Evolutionary conservation across 441 rosid genomes (phyloP).

Genomic region (Isatis lusitanica): DNA sequence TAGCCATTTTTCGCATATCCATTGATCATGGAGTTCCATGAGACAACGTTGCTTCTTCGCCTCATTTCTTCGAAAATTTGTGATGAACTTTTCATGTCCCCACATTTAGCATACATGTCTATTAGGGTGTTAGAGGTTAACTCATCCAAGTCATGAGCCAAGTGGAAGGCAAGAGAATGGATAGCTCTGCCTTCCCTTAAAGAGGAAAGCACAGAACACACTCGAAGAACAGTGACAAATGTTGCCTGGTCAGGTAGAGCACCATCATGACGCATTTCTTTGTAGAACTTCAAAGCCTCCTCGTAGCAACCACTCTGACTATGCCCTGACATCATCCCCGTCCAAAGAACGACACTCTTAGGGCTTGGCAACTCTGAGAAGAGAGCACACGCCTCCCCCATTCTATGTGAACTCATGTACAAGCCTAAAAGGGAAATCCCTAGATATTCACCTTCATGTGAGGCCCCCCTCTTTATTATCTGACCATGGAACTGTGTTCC

Average conservation of each 20-base stretch:
- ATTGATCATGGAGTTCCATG: slow-evolving; percentile 93
- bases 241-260: slow-evolving; percentile 84
- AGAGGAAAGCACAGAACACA: slow-evolving; percentile 68
- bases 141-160: slow-evolving; percentile 72
- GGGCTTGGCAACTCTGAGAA: slow-evolving; percentile 63
- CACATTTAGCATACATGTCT: slow-evolving; percentile 97
- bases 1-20: slow-evolving; percentile 87
- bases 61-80: slow-evolving; percentile 67
- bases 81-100: slow-evolving; percentile 63
- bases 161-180: slow-evolving; percentile 68
- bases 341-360: slow-evolving; percentile 69
- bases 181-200: slow-evolving; percentile 61
- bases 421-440: slow-evolving; percentile 73
- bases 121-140: slow-evolving; percentile 68
- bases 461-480: slow-evolving; percentile 55
- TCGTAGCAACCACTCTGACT: slow-evolving; percentile 64
- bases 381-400: slow-evolving; percentile 55
- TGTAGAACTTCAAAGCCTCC: slow-evolving; percentile 65
- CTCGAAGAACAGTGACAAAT: slow-evolving; percentile 80
- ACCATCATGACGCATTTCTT: slow-evolving; percentile 59
- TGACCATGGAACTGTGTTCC: slow-evolving; percentile 74
- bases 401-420: slow-evolving; percentile 64
- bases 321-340: slow-evolving; percentile 81
- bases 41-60: slow-evolving; percentile 51
- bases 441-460: slow-evolving; percentile 63